Base-by-base conservation (phyloP, 2,329 filamentous ascomycete genomes). In the Penicillium sclerotiorum region DNA sequence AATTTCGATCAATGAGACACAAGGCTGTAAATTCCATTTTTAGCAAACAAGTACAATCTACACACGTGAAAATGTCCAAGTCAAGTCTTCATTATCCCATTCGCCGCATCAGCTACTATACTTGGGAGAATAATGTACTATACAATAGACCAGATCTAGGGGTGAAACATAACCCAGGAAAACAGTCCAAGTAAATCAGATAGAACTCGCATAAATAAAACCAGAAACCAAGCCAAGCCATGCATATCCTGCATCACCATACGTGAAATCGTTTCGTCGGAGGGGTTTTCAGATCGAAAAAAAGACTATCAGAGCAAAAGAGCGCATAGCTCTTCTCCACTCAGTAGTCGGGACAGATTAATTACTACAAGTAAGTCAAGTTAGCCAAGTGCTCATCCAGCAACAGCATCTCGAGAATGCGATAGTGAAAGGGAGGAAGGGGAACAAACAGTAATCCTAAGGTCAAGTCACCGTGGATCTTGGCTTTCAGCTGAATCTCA, bases 401-500 rank as follows among this genome's bases (percentile, higher is more conserved):
- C 11, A 42, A 30, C 27, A 28, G 22, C 39, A 15, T 15, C 17
- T 28, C 13, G 12, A 49, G 22, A 30, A 41, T 17, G 22, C 9
- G 28, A 32, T 32, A n/a, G 20, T 8, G 33, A 41, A 25, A 20
- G 18, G 23, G 12, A 9, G 42, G 40, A 18, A 42, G 40, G 5
- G 27, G 54, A 56, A 85, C 83, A 77, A 80, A 90, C 87, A 88
- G 83, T 64, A 94, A 78, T 57, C 85, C 87, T 57, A 94, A 72
- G 27, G 89, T 91, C 57, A 95, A 73, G 74, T 95, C 90, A 65
- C 90, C 90, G 62, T 91, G 85, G 58, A 94, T 91, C 70, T 87
- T 86, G 17, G 89, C 89, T 78, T 94, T 94, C 53, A 94, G 80
- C 62, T 90, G 87, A 54, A 94, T 89, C 71, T 94, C 89, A 42